A percentile compares a stretch with the other conserved stretches of the same genome.
phyloP scores from a whole-genome alignment of 2,329 filamentous ascomycete genomes.

The Penicillium decumbens region DNA sequence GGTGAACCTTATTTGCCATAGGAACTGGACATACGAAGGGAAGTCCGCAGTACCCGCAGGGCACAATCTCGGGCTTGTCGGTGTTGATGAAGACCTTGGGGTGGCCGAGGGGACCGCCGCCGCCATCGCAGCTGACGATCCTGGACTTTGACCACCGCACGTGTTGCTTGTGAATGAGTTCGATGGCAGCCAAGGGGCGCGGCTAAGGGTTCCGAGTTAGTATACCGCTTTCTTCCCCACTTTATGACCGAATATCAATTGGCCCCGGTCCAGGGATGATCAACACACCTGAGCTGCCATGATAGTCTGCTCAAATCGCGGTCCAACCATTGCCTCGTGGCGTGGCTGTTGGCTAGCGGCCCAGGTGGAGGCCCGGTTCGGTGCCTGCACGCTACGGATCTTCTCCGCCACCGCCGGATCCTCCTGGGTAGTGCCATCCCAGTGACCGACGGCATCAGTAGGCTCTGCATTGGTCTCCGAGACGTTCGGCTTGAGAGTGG shows the following conservation, averaged over 20 bases:
- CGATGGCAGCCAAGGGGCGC: slow-evolving; percentile 82
- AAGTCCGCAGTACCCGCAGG: slow-evolving; percentile 86
- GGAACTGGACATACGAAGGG: slow-evolving; percentile 67
- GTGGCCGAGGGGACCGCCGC: slow-evolving; percentile 83
- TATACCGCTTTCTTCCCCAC: not conserved
- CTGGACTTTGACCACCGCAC: slow-evolving; percentile 85
- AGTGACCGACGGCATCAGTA: slow-evolving; percentile 45
- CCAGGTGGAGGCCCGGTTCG: slow-evolving; percentile 79
- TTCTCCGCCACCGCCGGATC: slow-evolving; percentile 52
- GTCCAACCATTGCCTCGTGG: slow-evolving; percentile 81
- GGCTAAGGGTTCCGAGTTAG: slow-evolving; percentile 55
- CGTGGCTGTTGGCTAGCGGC: slow-evolving; percentile 78
- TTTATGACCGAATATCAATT: not conserved
- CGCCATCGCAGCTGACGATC: slow-evolving; percentile 83
- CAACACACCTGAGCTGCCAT: slow-evolving; percentile 77
- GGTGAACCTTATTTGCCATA: not conserved
- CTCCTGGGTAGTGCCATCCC: slow-evolving; percentile 55
- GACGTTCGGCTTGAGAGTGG: slow-evolving; percentile 50
- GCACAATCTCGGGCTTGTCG: slow-evolving; percentile 90
- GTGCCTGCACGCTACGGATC: slow-evolving; percentile 67
- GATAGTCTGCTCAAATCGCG: slow-evolving; percentile 94
- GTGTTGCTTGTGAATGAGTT: slow-evolving; percentile 91
- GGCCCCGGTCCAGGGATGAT: not conserved
- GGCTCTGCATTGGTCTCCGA: slow-evolving; percentile 59
- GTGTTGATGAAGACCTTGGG: slow-evolving; percentile 95